Evolutionary conservation across 1,284 basidiomycete genomes (phyloP).

Genomic region (Ustilago lituana): DNA sequence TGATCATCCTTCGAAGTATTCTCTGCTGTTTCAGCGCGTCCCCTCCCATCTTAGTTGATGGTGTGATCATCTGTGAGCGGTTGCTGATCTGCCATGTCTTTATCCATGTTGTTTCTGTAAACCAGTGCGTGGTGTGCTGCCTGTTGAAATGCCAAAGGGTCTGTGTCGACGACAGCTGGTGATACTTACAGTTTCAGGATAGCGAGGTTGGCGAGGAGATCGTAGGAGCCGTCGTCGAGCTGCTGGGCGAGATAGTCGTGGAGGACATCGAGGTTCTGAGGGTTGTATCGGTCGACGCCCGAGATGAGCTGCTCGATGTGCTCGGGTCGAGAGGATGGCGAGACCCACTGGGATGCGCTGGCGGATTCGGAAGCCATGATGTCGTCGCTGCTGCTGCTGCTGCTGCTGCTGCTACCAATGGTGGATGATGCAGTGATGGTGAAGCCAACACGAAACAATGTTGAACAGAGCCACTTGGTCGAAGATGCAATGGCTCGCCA

Average conservation of each 20-base stretch:
- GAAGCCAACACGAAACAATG: neutral
- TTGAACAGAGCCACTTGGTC: neutral
- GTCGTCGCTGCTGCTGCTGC: conserved; percentile 2
- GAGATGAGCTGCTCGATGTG: conserved; percentile 65
- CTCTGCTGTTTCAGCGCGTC: neutral
- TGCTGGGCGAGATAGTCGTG: conserved; percentile 95
- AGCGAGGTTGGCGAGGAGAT: conserved; percentile 89
- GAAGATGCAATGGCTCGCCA: no score
- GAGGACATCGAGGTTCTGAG: conserved; percentile 87
- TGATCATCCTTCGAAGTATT: conserved; percentile 36
- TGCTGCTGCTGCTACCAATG: neutral
- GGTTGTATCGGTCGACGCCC: conserved; percentile 85
- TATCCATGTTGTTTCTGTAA: no score
- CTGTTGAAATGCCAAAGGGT: no score
- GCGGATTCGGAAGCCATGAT: conserved; percentile 38
- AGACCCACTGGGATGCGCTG: conserved; percentile 42
- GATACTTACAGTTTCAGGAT: conserved; percentile 83
- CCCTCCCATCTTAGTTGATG: no score
- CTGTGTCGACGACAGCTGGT: no score
- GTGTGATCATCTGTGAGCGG: no score
- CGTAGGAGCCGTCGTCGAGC: conserved; percentile 87
- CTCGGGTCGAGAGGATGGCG: conserved; percentile 56
- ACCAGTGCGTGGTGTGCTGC: no score
- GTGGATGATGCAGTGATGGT: conserved; percentile 12
- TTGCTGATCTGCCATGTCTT: no score